phyloP scores from a whole-genome alignment of 2,329 filamentous ascomycete species.

The Fusarium graminum region DNA sequence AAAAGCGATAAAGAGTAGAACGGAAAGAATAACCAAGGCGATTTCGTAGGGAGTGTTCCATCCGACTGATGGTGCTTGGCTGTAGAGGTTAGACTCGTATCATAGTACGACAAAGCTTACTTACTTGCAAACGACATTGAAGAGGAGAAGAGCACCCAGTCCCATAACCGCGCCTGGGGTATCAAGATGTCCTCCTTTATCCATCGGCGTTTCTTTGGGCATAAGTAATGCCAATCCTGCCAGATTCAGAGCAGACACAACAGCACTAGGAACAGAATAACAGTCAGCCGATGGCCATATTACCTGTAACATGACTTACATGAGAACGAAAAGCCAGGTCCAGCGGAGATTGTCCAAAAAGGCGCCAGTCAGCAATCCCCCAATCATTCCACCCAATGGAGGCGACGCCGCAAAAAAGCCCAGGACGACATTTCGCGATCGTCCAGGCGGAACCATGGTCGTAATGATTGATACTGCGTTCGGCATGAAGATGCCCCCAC shows the following conservation, averaged over 20 bases:
- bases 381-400: constrained; percentile 56
- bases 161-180: constrained; percentile 34
- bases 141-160: constrained; percentile 59
- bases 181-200: constrained; percentile 48
- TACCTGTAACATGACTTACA: not conserved
- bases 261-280: constrained; percentile 1
- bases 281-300: fast-evolving
- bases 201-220: constrained; percentile 42
- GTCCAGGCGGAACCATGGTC: constrained; percentile 62
- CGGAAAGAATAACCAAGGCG: constrained; percentile 54
- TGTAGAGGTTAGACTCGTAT: not conserved
- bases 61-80: constrained; percentile 59
- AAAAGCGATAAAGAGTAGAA: constrained; percentile 50
- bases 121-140: constrained; percentile 67
- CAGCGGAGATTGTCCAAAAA: constrained; percentile 8
- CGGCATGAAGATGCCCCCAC: constrained; percentile 65
- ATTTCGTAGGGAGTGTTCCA: constrained; percentile 61
- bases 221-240: constrained; percentile 16
- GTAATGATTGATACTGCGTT: constrained; percentile 65
- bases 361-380: not conserved
- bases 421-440: constrained; percentile 42
- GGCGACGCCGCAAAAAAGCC: constrained; percentile 38
- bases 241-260: constrained; percentile 12
- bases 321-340: constrained; percentile 26
- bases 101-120: not conserved